Conservation (phyloP, 2,329 filamentous ascomycete genomes). For the Huntiella bhutanensis region DNA sequence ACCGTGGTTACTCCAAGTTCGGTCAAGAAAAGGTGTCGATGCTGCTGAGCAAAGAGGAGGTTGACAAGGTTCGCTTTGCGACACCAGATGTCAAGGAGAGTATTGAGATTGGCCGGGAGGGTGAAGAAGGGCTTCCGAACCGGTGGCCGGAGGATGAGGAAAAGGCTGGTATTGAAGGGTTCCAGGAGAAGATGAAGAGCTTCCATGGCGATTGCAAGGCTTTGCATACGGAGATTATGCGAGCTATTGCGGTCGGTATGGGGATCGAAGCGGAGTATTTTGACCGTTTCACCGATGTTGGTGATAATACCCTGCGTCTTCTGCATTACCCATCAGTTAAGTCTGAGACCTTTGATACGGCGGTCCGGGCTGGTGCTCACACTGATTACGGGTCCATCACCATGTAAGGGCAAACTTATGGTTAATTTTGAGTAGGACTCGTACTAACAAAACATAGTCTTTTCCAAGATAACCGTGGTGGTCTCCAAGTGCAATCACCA, state of each 20-base stretch:
- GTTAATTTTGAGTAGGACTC: not conserved
- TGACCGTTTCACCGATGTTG: constrained; percentile 50
- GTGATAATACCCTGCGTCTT: constrained; percentile 53
- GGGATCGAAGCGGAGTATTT: constrained; percentile 55
- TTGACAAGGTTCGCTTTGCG: constrained; percentile 36
- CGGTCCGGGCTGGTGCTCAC: constrained; percentile 62
- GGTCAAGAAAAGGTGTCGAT: constrained; percentile 54
- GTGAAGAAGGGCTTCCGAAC: constrained; percentile 45
- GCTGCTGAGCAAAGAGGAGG: constrained; percentile 32
- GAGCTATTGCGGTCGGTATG: constrained; percentile 69
- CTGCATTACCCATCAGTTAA: constrained; percentile 58
- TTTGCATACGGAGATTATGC: constrained; percentile 63
- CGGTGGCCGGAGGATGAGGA: constrained; percentile 48
- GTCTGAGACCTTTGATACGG: constrained; percentile 46
- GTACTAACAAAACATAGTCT: constrained; percentile 16
- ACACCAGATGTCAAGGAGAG: constrained; percentile 49
- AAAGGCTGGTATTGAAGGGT: constrained; percentile 28
- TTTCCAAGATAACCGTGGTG: constrained; percentile 39
- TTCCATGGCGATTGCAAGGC: constrained; percentile 61
- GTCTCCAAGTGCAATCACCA: constrained; percentile 45
- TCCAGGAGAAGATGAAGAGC: constrained; percentile 51
- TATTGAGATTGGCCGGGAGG: constrained; percentile 44
- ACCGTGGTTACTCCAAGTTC: constrained; percentile 52
- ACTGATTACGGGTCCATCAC: constrained; percentile 47
- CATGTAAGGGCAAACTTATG: constrained; percentile 16